Percentiles rank a stretch among this genome's conserved stretches.
phyloP scores from a whole-genome alignment of 306 rosid species.

The Glycine latifolia region DNA sequence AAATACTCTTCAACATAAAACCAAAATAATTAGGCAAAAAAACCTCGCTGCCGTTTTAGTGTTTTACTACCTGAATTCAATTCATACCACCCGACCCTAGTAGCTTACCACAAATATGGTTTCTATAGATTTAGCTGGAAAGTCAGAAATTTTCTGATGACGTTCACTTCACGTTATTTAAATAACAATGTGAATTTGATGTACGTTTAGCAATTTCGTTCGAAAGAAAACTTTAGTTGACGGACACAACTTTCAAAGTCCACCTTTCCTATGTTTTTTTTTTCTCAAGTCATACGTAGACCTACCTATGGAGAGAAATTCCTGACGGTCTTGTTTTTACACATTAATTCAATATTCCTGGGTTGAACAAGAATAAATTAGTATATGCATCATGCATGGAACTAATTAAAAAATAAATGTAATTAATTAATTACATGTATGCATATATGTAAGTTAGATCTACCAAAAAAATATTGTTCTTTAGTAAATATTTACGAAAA shows the following conservation, averaged over 20 bases:
- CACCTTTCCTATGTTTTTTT: conserved; percentile 26
- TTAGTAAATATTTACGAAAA: background rate
- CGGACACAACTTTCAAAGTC: conserved; percentile 46
- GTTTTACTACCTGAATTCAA: background rate
- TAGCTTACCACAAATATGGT: conserved; percentile 4
- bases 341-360: background rate
- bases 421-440: background rate
- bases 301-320: background rate
- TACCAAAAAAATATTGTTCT: too few relatives aligned
- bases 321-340: conserved; percentile 13
- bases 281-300: conserved; percentile 1
- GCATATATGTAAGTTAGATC: background rate
- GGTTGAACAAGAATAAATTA: conserved; percentile 5
- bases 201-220: conserved; percentile 20
- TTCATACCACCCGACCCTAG: background rate
- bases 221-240: conserved; percentile 36
- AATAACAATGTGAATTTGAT: background rate
- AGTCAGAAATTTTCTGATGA: conserved; percentile 6
- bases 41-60: background rate
- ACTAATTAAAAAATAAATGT: background rate
- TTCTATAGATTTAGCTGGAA: background rate
- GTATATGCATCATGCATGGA: background rate
- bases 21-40: background rate
- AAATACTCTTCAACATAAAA: background rate
- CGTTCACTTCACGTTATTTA: conserved; percentile 1